Evolutionary conservation across 441 rosid species (phyloP), one percentile per base, ranked within the genome.

Genomic region (Melastoma candidum): DNA sequence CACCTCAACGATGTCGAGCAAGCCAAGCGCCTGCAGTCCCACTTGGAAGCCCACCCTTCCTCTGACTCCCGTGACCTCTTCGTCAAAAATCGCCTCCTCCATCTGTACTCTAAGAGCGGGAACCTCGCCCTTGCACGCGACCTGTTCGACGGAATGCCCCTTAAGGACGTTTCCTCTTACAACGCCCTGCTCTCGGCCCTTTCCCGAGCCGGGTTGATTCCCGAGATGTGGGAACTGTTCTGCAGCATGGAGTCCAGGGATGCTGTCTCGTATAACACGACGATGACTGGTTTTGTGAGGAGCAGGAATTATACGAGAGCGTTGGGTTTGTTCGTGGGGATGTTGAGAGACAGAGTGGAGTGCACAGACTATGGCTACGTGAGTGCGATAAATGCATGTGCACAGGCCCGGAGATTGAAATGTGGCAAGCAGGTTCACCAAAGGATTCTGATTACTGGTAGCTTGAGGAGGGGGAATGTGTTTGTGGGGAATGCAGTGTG

Each of bases 111-210:
- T 0, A 78, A 68, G 63, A 61, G 47, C 2, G 79, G 77, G 11
- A 51, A 65, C 46, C 3, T 67, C 8, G 57, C 48, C 4, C 44
- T 53, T 3, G 90, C 84, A 12, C 74, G 67, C 9, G 46, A 67
- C 11, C 70, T 82, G 77, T 82, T 82, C 58, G 85, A 77, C 53
- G 66, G 50, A 77, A 83, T 83, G 86, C 75, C 75, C 13, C 61
- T 11, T 0, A 64, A 71, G 56, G 84, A 80, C 26, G 52, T 74
- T 24, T 71, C 74, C 66, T 74, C 86, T 2, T 80, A 84, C 84
- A 83, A 83, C 14, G 74, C 82, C 0, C 56, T 72, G 73, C 77
- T 72, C 14, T 64, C 75, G 36, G 44, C 54, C 48, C 49, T 44
- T 12, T 47, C 59, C 22, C 22, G 22, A 17, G 22, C 22, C 22